A percentile compares a stretch with the other conserved stretches of the same genome.
Conservation (phyloP, 2,329 filamentous ascomycete genomes). For the Pyrenophora tritici-repentis region DNA sequence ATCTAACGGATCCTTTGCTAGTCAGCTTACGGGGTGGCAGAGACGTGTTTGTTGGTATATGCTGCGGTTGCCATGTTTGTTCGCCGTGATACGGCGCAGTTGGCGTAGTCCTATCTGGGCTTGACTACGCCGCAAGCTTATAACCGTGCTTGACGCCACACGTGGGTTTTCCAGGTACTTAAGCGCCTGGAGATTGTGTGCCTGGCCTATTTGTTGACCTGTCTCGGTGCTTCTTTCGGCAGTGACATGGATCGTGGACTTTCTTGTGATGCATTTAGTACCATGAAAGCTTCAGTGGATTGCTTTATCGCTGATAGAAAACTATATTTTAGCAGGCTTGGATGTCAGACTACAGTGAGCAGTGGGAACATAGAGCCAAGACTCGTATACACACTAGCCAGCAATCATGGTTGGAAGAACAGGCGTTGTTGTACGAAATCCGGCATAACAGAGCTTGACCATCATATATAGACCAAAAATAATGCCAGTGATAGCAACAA, state of each 20-base stretch:
- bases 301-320: too few species aligned
- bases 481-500: neutral
- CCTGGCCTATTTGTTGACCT: neutral
- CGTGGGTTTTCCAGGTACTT: conserved; percentile 6
- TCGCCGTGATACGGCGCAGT: conserved; percentile 2
- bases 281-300: too few species aligned
- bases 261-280: too few species aligned
- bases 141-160: conserved; percentile 2
- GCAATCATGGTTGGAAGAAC: too few species aligned
- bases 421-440: neutral
- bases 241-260: too few species aligned
- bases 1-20: neutral
- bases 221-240: too few species aligned
- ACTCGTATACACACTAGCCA: too few species aligned
- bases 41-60: conserved; percentile 1
- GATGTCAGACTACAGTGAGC: too few species aligned
- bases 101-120: neutral
- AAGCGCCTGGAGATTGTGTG: conserved; percentile 2
- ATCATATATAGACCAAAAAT: neutral
- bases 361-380: too few species aligned
- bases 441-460: too few species aligned
- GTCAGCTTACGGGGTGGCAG: neutral
- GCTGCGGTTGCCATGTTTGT: neutral
- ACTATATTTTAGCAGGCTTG: too few species aligned
- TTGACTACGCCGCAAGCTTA: conserved; percentile 2